Conservation (phyloP, 2,329 filamentous ascomycete genomes). For the Cytospora piceicola region DNA sequence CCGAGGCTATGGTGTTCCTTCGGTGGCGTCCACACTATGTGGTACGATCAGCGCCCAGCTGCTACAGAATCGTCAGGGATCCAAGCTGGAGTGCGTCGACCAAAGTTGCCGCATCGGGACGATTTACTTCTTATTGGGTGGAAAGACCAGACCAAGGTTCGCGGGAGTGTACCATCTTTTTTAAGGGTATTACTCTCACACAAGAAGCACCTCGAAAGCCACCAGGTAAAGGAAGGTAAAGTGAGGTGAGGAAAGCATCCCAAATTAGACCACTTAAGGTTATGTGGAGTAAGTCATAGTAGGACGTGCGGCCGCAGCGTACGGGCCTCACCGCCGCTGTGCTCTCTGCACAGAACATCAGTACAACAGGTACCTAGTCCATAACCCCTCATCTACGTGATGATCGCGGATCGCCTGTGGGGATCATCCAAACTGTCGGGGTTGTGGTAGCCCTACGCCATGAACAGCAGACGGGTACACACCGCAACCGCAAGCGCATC, state of each 20-base stretch:
- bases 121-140: neutral
- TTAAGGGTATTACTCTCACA: constrained; percentile 15
- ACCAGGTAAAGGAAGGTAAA: neutral
- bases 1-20: neutral
- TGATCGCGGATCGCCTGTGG: neutral
- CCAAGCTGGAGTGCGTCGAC: constrained; percentile 5
- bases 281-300: neutral
- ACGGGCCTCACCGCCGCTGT: neutral
- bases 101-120: constrained; percentile 16
- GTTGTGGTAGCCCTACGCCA: neutral
- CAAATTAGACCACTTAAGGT: constrained; percentile 5
- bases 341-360: neutral
- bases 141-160: neutral
- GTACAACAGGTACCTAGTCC: neutral
- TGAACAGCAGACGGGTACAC: neutral
- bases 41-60: neutral
- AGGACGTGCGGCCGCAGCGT: neutral
- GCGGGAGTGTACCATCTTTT: neutral
- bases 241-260: neutral
- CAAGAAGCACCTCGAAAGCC: neutral
- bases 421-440: neutral
- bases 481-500: neutral
- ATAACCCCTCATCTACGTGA: neutral
- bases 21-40: neutral
- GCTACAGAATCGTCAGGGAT: neutral